Evolutionary conservation across 345 rosid genomes (phyloP), one percentile per base, ranked within the genome.

Genomic region (Physaria fendleri): DNA sequence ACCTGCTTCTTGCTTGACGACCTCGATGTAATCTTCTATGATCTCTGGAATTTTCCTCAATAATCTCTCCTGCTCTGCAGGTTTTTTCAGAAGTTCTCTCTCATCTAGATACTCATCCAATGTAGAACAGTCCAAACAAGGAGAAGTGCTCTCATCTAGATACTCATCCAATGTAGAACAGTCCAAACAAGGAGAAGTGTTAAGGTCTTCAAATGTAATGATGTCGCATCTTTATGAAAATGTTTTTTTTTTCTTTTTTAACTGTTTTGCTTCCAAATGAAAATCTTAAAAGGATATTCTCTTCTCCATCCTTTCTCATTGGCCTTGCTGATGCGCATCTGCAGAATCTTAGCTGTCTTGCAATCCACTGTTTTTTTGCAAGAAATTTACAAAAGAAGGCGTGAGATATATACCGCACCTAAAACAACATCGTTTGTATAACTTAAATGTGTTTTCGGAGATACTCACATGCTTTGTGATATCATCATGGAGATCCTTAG

Each of bases 381-480:
- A 34, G 34, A 52, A 6, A 23, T 43, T 37, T 23, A 29, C 35
- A 54, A 33, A 71, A 46, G 14, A 57, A 30, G 42, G 46, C 7
- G 46, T 10, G n/a, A 63, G 65, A 56, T n/a, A 25, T 39, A 30
- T n/a, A n/a, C n/a, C n/a, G 13, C 47, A 70, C 20, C 47, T n/a
- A 48, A 40, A 33, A 21, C 48, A 27, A n/a, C n/a, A 43, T 8
- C 28, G 27, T 52, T 0, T 30, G 15, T 45, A 13, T 27, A 46
- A 21, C 23, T 24, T 35, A 21, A n/a, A n/a, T 17, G 51, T 49
- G 25, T 2, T 17, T 59, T n/a, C n/a, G 45, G 38, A 46, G 24
- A 46, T 54, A 46, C 74, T 69, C 38, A 69, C 74, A 62, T 69
- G 74, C 55, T 56, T 62, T 23, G 74, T 62, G 28, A 69, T 55